Percentiles rank a stretch among this genome's conserved stretches.
Conservation (phyloP, 2,329 filamentous ascomycete species). For the Zymoseptoria crescenta region DNA sequence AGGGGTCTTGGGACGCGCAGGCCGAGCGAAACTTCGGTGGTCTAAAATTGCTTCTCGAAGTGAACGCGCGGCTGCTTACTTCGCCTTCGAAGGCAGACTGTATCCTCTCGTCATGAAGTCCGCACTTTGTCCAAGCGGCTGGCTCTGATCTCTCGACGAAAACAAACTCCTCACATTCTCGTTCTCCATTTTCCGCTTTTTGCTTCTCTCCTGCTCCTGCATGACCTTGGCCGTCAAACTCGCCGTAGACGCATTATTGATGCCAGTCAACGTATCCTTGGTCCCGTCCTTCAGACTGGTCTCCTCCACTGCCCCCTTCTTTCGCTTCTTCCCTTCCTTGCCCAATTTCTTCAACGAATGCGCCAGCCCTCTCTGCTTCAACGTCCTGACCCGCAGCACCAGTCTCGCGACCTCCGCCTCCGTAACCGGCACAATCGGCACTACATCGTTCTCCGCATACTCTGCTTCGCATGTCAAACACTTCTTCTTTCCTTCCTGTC, state of each 20-base stretch:
- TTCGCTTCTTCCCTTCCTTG: slow-evolving; percentile 53
- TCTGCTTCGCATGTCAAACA: slow-evolving; percentile 61
- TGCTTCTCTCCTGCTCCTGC: slow-evolving; percentile 74
- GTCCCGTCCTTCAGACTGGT: slow-evolving; percentile 4
- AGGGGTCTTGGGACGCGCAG: too few relatives aligned
- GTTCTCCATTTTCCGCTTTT: slow-evolving; percentile 65
- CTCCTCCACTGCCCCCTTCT: slow-evolving; percentile 31
- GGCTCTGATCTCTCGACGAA: slow-evolving; percentile 31
- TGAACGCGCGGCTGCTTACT: too few relatives aligned
- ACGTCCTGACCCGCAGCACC: slow-evolving; percentile 55
- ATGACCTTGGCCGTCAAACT: slow-evolving; percentile 78
- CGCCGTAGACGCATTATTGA: slow-evolving; percentile 83
- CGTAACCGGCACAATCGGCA: slow-evolving; percentile 69
- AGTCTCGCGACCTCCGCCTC: slow-evolving; percentile 64
- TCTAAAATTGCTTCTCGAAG: too few relatives aligned
- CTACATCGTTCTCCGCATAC: slow-evolving; percentile 67
- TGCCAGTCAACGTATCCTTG: slow-evolving; percentile 43
- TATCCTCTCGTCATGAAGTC: slow-evolving; percentile 46
- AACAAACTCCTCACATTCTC: slow-evolving; percentile 44
- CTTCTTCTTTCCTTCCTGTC: slow-evolving; percentile 38
- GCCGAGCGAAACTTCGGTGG: too few relatives aligned
- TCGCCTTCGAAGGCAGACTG: background rate
- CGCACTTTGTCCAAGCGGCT: slow-evolving; percentile 34
- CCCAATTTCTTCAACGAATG: slow-evolving; percentile 80
- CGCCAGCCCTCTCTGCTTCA: slow-evolving; percentile 65